A percentile compares a stretch with the other conserved stretches of the same genome.
Evolutionary conservation across 805 yeast species (phyloP).

Genomic region (Lachancea lanzarotensis): DNA sequence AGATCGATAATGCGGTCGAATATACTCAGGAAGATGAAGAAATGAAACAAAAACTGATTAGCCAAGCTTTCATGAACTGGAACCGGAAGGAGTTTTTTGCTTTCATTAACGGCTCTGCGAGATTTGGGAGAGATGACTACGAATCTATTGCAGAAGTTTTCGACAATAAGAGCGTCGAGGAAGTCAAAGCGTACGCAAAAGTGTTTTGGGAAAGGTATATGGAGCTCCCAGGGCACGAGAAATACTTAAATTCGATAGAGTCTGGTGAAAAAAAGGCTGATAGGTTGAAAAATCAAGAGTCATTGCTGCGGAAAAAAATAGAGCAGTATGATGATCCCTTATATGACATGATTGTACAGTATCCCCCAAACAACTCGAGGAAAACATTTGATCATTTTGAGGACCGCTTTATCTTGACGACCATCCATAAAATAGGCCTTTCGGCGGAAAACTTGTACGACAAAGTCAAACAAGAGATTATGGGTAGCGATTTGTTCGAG

Average conservation of each 20-base stretch:
- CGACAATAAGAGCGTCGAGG: conserved; percentile 51
- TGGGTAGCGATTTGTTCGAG: conserved; percentile 50
- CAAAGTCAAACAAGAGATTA: conserved; percentile 57
- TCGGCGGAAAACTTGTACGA: conserved; percentile 54
- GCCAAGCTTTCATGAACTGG: conserved; percentile 60
- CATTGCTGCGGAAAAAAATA: conserved; percentile 47
- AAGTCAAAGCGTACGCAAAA: conserved; percentile 50
- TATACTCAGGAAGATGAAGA: conserved; percentile 57
- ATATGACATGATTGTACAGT: conserved; percentile 56
- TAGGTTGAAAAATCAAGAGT: conserved; percentile 49
- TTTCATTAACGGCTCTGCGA: conserved; percentile 63
- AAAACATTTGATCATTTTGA: conserved; percentile 62
- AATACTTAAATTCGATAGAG: conserved; percentile 65
- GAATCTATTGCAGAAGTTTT: conserved; percentile 47
- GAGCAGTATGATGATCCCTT: conserved; percentile 51
- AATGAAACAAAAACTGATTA: conserved; percentile 46
- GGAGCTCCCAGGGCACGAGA: conserved; percentile 64
- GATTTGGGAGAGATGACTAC: conserved; percentile 51
- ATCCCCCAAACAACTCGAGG: conserved; percentile 80
- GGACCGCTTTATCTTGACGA: conserved; percentile 58
- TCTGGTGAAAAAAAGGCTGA: conserved; percentile 63
- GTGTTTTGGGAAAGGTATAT: conserved; percentile 58
- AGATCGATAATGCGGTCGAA: conserved; percentile 49
- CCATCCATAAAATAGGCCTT: conserved; percentile 61
- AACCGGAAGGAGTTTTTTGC: conserved; percentile 67